These are phyloP conservation scores for Aristolochia californica DNA, from an alignment of 164 flowering plant genomes.

Conservation along the genomic window DNA sequence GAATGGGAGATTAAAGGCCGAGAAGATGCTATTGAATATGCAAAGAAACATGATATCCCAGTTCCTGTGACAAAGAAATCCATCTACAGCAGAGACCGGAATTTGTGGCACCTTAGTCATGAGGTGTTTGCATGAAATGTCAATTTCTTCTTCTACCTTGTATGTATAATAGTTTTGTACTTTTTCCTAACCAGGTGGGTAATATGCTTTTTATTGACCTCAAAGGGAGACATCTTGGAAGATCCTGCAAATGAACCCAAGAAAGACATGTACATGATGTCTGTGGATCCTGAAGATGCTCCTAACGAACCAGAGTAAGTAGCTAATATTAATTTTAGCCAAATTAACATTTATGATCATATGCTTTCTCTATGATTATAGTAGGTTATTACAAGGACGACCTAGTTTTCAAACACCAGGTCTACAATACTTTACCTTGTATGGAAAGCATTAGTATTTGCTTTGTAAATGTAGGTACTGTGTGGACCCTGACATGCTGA, in stretches of 20 bases:
- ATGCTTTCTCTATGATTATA: background rate
- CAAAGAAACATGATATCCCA: slow-evolving; percentile 84
- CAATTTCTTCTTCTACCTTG: background rate
- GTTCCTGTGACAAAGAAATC: slow-evolving; percentile 96
- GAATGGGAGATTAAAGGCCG: slow-evolving; percentile 92
- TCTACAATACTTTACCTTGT: no score
- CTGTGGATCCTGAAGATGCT: slow-evolving; percentile 75
- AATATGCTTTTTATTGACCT: slow-evolving; percentile 1
- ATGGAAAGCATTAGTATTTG: no score
- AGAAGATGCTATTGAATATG: slow-evolving; percentile 98
- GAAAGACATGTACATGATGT: slow-evolving; percentile 91
- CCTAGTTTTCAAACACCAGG: no score
- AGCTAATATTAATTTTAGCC: background rate
- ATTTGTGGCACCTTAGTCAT: slow-evolving; percentile 95
- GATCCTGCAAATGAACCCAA: slow-evolving; percentile 90
- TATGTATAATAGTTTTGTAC: background rate
- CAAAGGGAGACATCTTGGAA: slow-evolving; percentile 90
- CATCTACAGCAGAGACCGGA: slow-evolving; percentile 91
- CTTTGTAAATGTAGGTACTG: no score
- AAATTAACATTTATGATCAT: background rate
- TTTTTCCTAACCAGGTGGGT: background rate
- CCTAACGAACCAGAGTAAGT: slow-evolving; percentile 78
- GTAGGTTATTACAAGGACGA: no score
- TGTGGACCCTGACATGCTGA: no score
- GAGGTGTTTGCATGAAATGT: slow-evolving; percentile 45